phyloP scores from a whole-genome alignment of 2,329 filamentous ascomycete genomes.

The Periconia sp. region DNA sequence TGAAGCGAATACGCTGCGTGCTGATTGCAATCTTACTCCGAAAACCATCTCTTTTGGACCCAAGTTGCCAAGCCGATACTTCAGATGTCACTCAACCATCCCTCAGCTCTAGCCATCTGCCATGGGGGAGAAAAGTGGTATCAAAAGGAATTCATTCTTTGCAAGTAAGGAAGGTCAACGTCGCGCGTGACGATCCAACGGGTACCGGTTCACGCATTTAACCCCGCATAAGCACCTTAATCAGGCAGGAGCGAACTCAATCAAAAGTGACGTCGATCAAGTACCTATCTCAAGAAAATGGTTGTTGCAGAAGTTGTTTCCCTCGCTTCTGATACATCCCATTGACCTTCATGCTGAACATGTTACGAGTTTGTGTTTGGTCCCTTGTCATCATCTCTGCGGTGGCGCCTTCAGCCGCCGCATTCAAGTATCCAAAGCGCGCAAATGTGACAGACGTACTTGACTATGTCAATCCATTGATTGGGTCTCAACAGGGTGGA shows the following conservation, averaged over 20 bases:
- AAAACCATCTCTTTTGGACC: no score
- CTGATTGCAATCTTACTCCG: no score
- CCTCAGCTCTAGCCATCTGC: no score
- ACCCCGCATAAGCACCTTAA: slow-evolving; percentile 30
- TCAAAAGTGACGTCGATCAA: slow-evolving; percentile 19
- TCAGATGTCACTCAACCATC: no score
- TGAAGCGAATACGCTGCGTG: no score
- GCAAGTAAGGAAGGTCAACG: not conserved
- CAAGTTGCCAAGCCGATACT: no score
- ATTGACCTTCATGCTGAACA: not conserved
- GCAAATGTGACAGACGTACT: slow-evolving; percentile 28
- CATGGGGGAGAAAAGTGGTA: no score
- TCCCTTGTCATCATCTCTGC: not conserved
- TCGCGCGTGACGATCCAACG: slow-evolving; percentile 4
- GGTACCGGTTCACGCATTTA: slow-evolving; percentile 12
- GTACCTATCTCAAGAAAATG: not conserved
- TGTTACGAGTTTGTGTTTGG: not conserved
- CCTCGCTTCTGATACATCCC: not conserved
- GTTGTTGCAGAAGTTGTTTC: not conserved
- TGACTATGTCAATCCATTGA: slow-evolving; percentile 46
- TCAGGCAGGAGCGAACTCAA: slow-evolving; percentile 19
- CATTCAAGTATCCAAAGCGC: slow-evolving; percentile 2
- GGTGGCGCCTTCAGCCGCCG: not conserved
- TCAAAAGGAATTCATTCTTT: no score
- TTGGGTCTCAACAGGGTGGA: slow-evolving; percentile 47